phyloP scores from a whole-genome alignment of 2,329 filamentous ascomycete species.

The Neonectria magnoliae region DNA sequence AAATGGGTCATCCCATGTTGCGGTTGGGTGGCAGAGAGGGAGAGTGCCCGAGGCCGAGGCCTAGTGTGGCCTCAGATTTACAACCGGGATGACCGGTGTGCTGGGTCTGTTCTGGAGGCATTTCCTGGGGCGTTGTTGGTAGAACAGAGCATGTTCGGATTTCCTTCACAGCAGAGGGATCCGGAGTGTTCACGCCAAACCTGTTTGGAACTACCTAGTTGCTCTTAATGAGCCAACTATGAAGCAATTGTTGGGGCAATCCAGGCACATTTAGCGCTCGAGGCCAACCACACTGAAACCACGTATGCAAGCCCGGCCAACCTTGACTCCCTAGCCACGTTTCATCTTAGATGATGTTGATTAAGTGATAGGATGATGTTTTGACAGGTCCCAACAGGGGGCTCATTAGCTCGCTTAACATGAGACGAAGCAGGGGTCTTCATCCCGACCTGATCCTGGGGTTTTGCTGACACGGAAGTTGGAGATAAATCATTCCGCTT shows the following conservation, averaged over 20 bases:
- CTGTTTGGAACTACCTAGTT: not conserved
- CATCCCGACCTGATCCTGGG: not conserved
- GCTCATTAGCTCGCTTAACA: not conserved
- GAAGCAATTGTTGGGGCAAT: not conserved
- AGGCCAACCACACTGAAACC: slow-evolving; percentile 13
- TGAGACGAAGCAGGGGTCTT: not conserved
- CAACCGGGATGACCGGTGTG: not conserved
- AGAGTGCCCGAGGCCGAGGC: not conserved
- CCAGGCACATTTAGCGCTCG: not conserved
- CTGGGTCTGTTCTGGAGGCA: not conserved
- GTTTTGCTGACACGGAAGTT: not conserved
- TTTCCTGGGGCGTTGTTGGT: no score
- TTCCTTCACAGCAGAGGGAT: no score
- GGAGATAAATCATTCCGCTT: not conserved
- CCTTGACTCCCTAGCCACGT: not conserved
- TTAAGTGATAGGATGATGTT: not conserved
- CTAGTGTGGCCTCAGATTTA: slow-evolving; percentile 1
- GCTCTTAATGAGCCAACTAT: not conserved
- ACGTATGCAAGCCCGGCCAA: not conserved
- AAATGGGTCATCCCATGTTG: slow-evolving; percentile 18
- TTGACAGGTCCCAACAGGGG: not conserved
- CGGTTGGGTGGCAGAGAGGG: slow-evolving; percentile 8
- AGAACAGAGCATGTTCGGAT: no score
- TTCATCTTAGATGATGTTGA: slow-evolving; percentile 8
- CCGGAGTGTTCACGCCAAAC: no score